Percentiles rank a stretch among this genome's conserved stretches.
Conservation (phyloP, 768 basidiomycete genomes). For the Hygrophorus pudorinus region DNA sequence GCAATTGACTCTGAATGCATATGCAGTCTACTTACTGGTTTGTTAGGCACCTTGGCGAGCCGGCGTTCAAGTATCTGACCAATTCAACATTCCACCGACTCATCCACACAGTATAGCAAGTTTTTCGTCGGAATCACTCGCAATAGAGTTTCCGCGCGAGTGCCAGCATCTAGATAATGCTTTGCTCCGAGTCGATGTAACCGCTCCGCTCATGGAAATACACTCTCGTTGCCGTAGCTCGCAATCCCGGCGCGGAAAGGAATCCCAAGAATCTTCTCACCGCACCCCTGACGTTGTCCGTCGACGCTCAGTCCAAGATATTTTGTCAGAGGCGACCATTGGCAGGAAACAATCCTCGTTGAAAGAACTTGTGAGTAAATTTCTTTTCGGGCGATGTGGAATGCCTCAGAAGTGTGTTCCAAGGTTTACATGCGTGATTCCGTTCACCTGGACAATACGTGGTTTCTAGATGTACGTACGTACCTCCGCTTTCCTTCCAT, state of each 20-base stretch:
- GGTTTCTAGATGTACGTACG: background rate
- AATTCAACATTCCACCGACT: too few relatives aligned
- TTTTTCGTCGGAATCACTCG: too few relatives aligned
- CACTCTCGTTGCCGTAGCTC: slow-evolving; percentile 3
- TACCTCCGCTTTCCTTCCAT: slow-evolving; percentile 3
- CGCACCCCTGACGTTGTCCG: slow-evolving; percentile 8
- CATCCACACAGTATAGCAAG: too few relatives aligned
- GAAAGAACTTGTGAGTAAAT: slow-evolving; percentile 8
- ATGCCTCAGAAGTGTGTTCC: background rate
- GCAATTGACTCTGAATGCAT: too few relatives aligned
- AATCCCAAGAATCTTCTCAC: slow-evolving; percentile 7
- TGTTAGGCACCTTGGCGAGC: too few relatives aligned
- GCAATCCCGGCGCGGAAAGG: slow-evolving; percentile 9
- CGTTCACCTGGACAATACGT: background rate
- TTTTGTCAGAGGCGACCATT: slow-evolving; percentile 7
- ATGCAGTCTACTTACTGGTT: too few relatives aligned
- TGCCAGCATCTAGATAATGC: too few relatives aligned
- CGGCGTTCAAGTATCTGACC: too few relatives aligned
- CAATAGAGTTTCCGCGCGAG: too few relatives aligned
- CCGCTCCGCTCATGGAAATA: too few relatives aligned
- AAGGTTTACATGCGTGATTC: slow-evolving; percentile 3
- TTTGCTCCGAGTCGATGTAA: too few relatives aligned
- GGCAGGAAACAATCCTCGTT: slow-evolving; percentile 9
- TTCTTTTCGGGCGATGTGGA: background rate
- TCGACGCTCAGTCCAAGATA: slow-evolving; percentile 5